A percentile compares a stretch with the other conserved stretches of the same genome.
phyloP scores from a whole-genome alignment of 495 filamentous ascomycete genomes.

The Pyrenula massariospora region DNA sequence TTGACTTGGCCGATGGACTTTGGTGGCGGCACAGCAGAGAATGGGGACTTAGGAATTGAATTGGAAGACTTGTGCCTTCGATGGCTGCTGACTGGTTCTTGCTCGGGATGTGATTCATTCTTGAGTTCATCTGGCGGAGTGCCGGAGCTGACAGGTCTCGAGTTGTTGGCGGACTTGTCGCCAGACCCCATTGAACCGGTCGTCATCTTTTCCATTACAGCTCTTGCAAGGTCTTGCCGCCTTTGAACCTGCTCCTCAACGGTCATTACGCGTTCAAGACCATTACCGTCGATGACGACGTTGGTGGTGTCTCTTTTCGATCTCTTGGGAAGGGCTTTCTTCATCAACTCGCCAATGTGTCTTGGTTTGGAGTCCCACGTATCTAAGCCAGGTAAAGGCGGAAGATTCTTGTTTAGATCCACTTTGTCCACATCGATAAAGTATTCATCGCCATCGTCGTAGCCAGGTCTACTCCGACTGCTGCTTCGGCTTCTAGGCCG shows the following conservation, averaged over 20 bases:
- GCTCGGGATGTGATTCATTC: not conserved
- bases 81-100: not conserved
- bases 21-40: not conserved
- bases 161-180: not conserved
- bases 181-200: slow-evolving; percentile 2
- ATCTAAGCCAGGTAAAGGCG: not conserved
- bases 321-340: not conserved
- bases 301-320: not conserved
- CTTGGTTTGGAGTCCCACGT: not conserved
- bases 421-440: not conserved
- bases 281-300: slow-evolving; percentile 15
- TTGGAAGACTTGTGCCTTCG: not conserved
- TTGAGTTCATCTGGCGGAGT: not conserved
- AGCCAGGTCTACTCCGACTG: not conserved
- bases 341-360: slow-evolving; percentile 1
- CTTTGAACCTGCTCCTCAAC: slow-evolving; percentile 12
- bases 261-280: slow-evolving; percentile 9
- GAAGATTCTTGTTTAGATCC: not conserved
- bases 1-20: not conserved
- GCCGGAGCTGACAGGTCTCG: not conserved
- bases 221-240: slow-evolving; percentile 11
- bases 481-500: not conserved
- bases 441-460: not conserved
- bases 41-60: not conserved
- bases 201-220: slow-evolving; percentile 19